Evolutionary conservation across 129 eudicot species (phyloP), one percentile per base, ranked within the genome.

Genomic region (Sambucus nigra): DNA sequence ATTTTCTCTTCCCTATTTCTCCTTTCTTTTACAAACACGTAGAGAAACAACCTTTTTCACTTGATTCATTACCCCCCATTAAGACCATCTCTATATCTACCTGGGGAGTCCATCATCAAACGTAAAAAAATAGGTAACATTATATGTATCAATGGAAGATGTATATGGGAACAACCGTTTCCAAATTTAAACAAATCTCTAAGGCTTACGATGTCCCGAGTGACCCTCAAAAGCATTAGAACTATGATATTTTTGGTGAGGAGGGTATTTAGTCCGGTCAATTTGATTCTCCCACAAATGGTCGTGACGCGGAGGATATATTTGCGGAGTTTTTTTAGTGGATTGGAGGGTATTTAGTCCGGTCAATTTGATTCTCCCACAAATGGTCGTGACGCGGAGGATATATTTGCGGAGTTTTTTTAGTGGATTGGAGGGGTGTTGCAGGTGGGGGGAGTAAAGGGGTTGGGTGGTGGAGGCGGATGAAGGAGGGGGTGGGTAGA

Each of bases 181-280:
- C 95, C 10, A 89, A 84, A 55, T 89, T 89, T 47, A 89, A 89
- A 66, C 85, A 84, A 88, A 89, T 89, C 44, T 85, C 94, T 0
- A 94, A 84, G 41, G 98, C 98, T 6, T 89, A 85, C 46, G 88
- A 81, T 46, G 97, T 89, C 28, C 58, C 84, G 2, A 70, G 80
- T 16, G 97, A 89, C 31, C 74, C 85, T 0, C 66, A 73, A 39
- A 89, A 81, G 74, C 80, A 95, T 24, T 95, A 81, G 97, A 84
- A 84, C 95, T 89, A 89, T 25, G 93, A 89, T 72, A 46, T 79
- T 6, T 81, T 84, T 47, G 97, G 97, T 0, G 95, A 89, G 15
- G 97, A 89, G n/a, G 95, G 76, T 0, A 27, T 89, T 25, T 70
- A 65, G 41, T 54, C 77, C 0, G 84, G 84, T 5, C 69, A 61